Evolutionary conservation across 2,329 filamentous ascomycete species (phyloP).

Genomic region (Neonectria faginata): DNA sequence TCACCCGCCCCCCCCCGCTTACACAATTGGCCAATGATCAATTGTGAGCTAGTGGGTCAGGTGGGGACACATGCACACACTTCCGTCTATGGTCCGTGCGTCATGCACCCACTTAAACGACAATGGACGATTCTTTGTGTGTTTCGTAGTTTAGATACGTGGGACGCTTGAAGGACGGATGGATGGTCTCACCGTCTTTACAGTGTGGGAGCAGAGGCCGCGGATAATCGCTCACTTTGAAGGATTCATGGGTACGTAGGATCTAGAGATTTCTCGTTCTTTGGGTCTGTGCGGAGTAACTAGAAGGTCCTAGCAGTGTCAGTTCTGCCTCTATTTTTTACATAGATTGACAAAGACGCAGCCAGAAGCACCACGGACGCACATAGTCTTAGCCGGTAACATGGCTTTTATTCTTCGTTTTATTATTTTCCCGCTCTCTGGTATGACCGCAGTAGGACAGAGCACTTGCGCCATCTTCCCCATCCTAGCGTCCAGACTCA

Average conservation of each 20-base stretch:
- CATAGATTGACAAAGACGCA: background rate
- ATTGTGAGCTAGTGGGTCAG: slow-evolving; percentile 14
- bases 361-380: background rate
- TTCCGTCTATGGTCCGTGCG: slow-evolving; percentile 42
- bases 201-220: background rate
- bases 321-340: background rate
- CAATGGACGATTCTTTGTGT: slow-evolving; percentile 4
- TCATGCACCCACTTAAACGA: slow-evolving; percentile 29
- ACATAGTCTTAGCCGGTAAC: slow-evolving; percentile 10
- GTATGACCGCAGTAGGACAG: background rate
- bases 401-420: background rate
- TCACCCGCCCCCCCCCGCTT: background rate
- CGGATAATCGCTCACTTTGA: slow-evolving; percentile 10
- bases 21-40: slow-evolving; percentile 33
- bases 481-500: slow-evolving; percentile 18
- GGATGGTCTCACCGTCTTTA: slow-evolving; percentile 19
- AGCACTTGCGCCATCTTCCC: slow-evolving; percentile 6
- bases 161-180: background rate
- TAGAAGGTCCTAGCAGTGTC: background rate
- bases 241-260: slow-evolving; percentile 8
- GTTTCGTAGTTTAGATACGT: background rate
- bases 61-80: slow-evolving; percentile 40
- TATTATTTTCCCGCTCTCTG: background rate
- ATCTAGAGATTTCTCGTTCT: background rate
- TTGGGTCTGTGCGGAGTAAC: background rate